Conservation (phyloP, 2,329 filamentous ascomycete species). For the Colletotrichum costaricense region DNA sequence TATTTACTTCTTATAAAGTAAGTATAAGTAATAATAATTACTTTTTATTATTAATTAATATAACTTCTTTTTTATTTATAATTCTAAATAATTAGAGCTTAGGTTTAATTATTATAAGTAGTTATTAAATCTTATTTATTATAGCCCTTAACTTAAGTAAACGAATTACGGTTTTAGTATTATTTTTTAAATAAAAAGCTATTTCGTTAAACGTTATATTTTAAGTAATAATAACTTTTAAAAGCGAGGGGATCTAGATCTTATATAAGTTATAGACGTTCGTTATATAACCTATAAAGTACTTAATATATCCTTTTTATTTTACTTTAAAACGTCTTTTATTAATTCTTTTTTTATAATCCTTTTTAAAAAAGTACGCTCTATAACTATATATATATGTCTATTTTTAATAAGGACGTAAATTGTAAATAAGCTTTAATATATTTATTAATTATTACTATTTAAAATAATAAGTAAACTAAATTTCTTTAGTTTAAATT, state of each 20-base stretch:
- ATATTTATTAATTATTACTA: neutral
- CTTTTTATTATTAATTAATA: neutral
- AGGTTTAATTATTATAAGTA: too few relatives aligned
- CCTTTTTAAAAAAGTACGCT: neutral
- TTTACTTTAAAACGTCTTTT: too few relatives aligned
- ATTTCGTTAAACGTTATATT: neutral
- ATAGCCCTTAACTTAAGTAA: rapidly evolving
- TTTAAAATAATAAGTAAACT: neutral
- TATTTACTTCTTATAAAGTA: neutral
- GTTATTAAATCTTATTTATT: neutral
- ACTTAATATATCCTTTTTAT: neutral
- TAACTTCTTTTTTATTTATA: too few relatives aligned
- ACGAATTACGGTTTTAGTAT: rapidly evolving
- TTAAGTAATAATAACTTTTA: neutral
- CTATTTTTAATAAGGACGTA: neutral
- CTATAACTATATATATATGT: neutral
- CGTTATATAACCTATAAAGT: neutral
- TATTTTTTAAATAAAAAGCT: neutral
- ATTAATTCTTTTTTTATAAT: too few relatives aligned
- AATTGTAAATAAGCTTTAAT: rapidly evolving
- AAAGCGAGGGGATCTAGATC: neutral
- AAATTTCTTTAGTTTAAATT: neutral
- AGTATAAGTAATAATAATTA: neutral
- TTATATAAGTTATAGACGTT: neutral
- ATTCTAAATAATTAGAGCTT: too few relatives aligned